phyloP scores from a whole-genome alignment of 805 yeast species.

The Cyberlindnera bimundalis region DNA sequence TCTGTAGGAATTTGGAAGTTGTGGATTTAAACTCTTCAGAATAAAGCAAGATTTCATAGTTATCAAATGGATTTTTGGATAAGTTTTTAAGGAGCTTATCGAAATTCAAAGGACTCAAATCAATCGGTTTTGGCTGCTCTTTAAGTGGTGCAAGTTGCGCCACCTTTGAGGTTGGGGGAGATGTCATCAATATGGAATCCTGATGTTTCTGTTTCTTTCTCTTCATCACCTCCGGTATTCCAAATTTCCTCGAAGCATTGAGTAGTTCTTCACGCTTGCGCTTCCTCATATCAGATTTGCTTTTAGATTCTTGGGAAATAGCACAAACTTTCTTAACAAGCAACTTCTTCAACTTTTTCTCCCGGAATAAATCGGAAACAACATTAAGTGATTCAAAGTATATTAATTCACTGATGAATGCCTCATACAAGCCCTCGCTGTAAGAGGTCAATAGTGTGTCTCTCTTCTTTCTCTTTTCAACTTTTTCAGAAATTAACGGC shows the following conservation, averaged over 20 bases:
- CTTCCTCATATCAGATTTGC: conserved; percentile 31
- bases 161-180: neutral
- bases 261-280: conserved; percentile 39
- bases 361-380: conserved; percentile 42
- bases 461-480: conserved; percentile 14
- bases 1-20: conserved; percentile 31
- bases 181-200: neutral
- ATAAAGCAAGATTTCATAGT: conserved; percentile 16
- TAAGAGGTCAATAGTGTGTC: conserved; percentile 36
- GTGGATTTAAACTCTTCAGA: conserved; percentile 26
- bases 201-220: conserved; percentile 20
- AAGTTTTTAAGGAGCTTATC: conserved; percentile 19
- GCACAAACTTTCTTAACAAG: conserved; percentile 32
- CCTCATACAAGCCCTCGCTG: conserved; percentile 50
- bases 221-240: conserved; percentile 29
- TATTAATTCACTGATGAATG: conserved; percentile 58
- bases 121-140: conserved; percentile 13
- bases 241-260: conserved; percentile 33
- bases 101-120: conserved; percentile 25
- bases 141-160: neutral
- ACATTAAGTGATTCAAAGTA: conserved; percentile 40
- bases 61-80: neutral
- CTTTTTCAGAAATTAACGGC: conserved; percentile 15
- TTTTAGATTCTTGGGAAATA: conserved; percentile 27
- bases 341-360: conserved; percentile 30